phyloP scores from a whole-genome alignment of 257 asterid species.

The Eucommia ulmoides region DNA sequence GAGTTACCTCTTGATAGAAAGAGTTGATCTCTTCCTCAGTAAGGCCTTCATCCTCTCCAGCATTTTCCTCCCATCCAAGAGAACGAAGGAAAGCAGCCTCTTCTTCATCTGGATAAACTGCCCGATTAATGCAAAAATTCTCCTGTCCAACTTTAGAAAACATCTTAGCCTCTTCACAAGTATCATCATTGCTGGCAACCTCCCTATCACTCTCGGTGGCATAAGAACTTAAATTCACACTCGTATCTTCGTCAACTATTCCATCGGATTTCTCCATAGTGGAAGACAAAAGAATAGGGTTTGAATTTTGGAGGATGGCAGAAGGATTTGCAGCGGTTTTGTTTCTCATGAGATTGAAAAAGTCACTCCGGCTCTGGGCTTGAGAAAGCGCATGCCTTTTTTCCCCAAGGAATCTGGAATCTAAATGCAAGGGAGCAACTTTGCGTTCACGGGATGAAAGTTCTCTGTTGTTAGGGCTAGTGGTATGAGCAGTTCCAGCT shows the following conservation, averaged over 20 bases:
- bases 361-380: slow-evolving; percentile 74
- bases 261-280: slow-evolving; percentile 29
- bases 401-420: slow-evolving; percentile 32
- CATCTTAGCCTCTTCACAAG: slow-evolving; percentile 19
- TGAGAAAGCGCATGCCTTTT: slow-evolving; percentile 51
- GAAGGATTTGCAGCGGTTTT: slow-evolving; percentile 33
- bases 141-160: slow-evolving; percentile 21
- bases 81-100: slow-evolving; percentile 87
- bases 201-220: slow-evolving; percentile 16
- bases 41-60: slow-evolving; percentile 71
- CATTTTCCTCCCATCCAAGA: slow-evolving; percentile 91
- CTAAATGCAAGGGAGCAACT: slow-evolving; percentile 32
- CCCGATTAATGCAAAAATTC: slow-evolving; percentile 17
- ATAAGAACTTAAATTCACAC: slow-evolving; percentile 16
- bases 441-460: slow-evolving; percentile 45
- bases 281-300: slow-evolving; percentile 26
- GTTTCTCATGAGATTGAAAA: slow-evolving; percentile 74
- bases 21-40: slow-evolving; percentile 77
- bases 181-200: slow-evolving; percentile 15
- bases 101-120: slow-evolving; percentile 61
- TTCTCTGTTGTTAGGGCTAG: slow-evolving; percentile 23
- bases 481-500: slow-evolving; percentile 1
- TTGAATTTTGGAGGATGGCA: slow-evolving; percentile 23
- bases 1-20: slow-evolving; percentile 61
- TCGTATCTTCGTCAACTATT: slow-evolving; percentile 28